A percentile compares a stretch with the other conserved stretches of the same genome.
These are phyloP conservation scores for Oryza meridionalis DNA, from an alignment of 176 grass and related monocot genomes.

Conservation along the genomic window DNA sequence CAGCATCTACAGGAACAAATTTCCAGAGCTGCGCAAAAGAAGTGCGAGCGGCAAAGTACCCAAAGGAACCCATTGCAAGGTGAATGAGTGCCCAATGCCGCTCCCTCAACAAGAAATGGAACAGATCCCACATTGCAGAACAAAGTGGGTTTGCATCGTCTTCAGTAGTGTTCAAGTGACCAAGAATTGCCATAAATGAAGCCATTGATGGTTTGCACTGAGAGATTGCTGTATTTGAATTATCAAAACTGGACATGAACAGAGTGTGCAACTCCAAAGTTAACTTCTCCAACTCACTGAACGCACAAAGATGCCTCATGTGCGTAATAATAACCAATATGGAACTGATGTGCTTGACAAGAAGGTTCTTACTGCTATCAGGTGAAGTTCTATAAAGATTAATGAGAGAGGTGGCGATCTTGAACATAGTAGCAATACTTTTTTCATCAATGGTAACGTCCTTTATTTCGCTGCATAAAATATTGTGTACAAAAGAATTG, in stretches of 20 bases:
- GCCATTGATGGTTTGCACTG: conserved; percentile 74
- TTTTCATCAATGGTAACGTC: conserved; percentile 56
- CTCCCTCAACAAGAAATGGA: conserved; percentile 76
- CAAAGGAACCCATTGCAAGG: conserved; percentile 72
- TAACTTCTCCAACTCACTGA: conserved; percentile 68
- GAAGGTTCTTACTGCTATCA: conserved; percentile 46
- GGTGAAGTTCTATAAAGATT: conserved; percentile 57
- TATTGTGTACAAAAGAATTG: conserved; percentile 22
- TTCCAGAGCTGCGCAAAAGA: conserved; percentile 85
- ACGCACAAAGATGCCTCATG: conserved; percentile 59
- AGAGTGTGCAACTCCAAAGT: conserved; percentile 59
- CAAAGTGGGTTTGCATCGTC: conserved; percentile 54
- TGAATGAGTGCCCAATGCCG: conserved; percentile 80
- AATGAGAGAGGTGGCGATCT: conserved; percentile 66
- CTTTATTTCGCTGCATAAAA: conserved; percentile 62
- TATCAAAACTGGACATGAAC: conserved; percentile 46
- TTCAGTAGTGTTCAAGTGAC: conserved; percentile 71
- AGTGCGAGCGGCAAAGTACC: conserved; percentile 81
- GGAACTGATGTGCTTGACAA: conserved; percentile 67
- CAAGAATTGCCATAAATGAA: conserved; percentile 77
- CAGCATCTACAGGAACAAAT: conserved; percentile 74
- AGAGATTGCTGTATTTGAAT: conserved; percentile 51
- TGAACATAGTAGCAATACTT: conserved; percentile 54
- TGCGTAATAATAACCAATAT: conserved; percentile 75
- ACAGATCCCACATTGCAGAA: conserved; percentile 69